phyloP scores from a whole-genome alignment of 139 green algal genomes.

The Tetradesmus obliquus region DNA sequence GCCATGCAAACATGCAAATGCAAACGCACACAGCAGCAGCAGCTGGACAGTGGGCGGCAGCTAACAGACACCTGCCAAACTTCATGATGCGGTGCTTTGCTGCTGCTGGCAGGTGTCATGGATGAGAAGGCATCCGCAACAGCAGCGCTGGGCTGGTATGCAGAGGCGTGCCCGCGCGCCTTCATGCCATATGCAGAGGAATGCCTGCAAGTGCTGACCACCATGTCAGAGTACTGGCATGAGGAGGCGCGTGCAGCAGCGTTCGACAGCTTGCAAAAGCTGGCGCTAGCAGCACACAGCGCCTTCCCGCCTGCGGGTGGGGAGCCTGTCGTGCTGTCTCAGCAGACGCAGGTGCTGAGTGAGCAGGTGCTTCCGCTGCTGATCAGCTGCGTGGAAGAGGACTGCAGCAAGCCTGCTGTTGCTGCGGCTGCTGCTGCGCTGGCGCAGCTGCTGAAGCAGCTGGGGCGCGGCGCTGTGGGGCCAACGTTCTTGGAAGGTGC shows the following conservation, averaged over 20 bases:
- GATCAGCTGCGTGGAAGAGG: slow-evolving; percentile 54
- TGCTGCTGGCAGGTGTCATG: slow-evolving; percentile 65
- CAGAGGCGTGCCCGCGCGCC: slow-evolving; percentile 52
- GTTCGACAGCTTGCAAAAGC: slow-evolving; percentile 50
- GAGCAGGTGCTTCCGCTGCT: slow-evolving; percentile 45
- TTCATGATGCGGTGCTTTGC: background rate
- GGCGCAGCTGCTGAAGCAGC: background rate
- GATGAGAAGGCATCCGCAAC: slow-evolving; percentile 81
- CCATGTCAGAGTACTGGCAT: slow-evolving; percentile 70
- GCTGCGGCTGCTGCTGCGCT: slow-evolving; percentile 46
- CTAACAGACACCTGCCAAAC: background rate
- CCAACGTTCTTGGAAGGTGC: slow-evolving; percentile 16
- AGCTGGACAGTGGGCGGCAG: background rate
- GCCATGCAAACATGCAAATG: too few species aligned
- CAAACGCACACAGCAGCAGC: too few species aligned
- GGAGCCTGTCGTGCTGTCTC: background rate
- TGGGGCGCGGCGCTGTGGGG: slow-evolving; percentile 6
- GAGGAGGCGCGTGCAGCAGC: slow-evolving; percentile 70
- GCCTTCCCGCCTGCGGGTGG: slow-evolving; percentile 39
- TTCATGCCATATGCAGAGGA: slow-evolving; percentile 69
- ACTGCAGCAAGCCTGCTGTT: slow-evolving; percentile 62
- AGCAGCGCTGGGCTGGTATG: slow-evolving; percentile 73
- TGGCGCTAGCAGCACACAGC: slow-evolving; percentile 48
- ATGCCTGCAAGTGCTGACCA: slow-evolving; percentile 52
- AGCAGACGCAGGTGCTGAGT: slow-evolving; percentile 7